A percentile compares a stretch with the other conserved stretches of the same genome.
Evolutionary conservation across 345 rosid genomes (phyloP).

Genomic region (Carallia brachiata): DNA sequence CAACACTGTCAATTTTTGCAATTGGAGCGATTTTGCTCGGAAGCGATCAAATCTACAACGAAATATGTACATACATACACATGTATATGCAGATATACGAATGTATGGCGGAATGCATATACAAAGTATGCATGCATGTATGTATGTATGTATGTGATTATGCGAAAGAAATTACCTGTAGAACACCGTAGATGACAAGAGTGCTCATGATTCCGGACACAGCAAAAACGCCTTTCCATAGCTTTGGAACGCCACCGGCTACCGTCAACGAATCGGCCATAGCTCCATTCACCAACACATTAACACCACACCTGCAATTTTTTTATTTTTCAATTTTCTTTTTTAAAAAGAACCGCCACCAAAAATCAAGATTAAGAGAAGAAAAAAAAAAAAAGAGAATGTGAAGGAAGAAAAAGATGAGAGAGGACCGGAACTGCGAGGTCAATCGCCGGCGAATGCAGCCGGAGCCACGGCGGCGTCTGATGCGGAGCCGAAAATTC

Average conservation of each 20-base stretch:
- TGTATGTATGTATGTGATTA: neutral
- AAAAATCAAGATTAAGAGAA: no score
- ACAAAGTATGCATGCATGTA: neutral
- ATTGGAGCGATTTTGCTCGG: no score
- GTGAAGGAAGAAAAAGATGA: no score
- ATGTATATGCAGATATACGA: no score
- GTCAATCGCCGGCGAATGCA: neutral
- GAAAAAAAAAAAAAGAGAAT: neutral
- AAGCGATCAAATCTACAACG: no score
- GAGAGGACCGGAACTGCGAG: neutral
- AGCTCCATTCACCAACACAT: slow-evolving; percentile 37
- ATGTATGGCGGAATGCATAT: neutral
- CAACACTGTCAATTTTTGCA: no score
- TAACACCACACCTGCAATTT: neutral
- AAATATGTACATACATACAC: no score
- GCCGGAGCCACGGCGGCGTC: no score
- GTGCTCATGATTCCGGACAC: slow-evolving; percentile 86
- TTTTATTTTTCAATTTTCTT: neutral
- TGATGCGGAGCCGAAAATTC: neutral
- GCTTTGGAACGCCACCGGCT: slow-evolving; percentile 34
- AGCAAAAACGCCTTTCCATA: slow-evolving; percentile 75
- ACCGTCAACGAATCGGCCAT: slow-evolving; percentile 61
- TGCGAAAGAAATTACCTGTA: slow-evolving; percentile 48
- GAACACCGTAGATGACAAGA: slow-evolving; percentile 87
- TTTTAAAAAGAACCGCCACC: no score